Percentiles rank a stretch among this genome's conserved stretches.
phyloP scores from a whole-genome alignment of 768 basidiomycete species.

The Megacollybia marginata region DNA sequence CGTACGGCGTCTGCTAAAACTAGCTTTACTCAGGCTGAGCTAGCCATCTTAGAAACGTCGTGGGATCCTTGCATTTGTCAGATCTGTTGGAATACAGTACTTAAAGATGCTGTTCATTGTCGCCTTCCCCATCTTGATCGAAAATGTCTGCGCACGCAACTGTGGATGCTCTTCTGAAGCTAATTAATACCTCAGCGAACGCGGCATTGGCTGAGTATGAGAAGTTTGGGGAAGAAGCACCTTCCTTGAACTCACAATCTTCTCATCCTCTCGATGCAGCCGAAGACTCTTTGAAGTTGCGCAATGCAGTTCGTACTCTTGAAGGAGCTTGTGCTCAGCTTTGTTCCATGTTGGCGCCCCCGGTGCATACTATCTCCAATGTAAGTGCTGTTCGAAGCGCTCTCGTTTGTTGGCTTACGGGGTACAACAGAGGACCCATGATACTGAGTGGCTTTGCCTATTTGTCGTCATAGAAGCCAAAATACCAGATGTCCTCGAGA shows the following conservation, averaged over 20 bases:
- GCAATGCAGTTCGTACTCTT: constrained; percentile 8
- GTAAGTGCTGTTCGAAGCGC: constrained; percentile 1
- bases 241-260: constrained; percentile 1
- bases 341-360: constrained; percentile 10
- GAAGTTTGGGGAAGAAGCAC: constrained; percentile 5
- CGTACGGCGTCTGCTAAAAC: too few species aligned
- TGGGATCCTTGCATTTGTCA: too few species aligned
- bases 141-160: too few species aligned
- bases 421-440: not conserved
- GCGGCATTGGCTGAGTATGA: constrained; percentile 12
- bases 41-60: too few species aligned
- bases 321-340: constrained; percentile 16
- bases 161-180: constrained; percentile 13
- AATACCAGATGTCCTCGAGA: constrained; percentile 1
- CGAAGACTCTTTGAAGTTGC: constrained; percentile 4
- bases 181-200: constrained; percentile 19
- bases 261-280: constrained; percentile 4
- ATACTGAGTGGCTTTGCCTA: not conserved
- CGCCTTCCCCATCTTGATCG: too few species aligned
- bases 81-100: too few species aligned
- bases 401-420: too few species aligned
- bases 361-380: constrained; percentile 10
- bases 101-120: too few species aligned
- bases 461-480: not conserved
- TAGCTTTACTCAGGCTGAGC: too few species aligned